Evolutionary conservation across 257 asterid genomes (phyloP).

Genomic region (Solanum sitiens): DNA sequence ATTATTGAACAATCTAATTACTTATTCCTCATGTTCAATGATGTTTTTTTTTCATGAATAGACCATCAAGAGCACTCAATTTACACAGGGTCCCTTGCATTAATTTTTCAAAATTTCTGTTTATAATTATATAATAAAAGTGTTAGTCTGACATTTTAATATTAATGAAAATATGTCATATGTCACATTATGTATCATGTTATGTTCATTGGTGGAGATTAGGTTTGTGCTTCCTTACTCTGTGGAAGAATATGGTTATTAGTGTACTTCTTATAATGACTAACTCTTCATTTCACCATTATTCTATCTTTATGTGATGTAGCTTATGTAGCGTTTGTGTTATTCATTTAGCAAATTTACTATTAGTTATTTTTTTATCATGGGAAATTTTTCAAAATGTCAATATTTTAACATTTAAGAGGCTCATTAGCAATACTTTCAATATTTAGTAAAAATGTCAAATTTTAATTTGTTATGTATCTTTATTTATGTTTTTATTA

Average conservation of each 20-base stretch:
- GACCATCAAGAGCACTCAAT: neutral
- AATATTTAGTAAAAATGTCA: too few relatives aligned
- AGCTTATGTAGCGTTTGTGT: neutral
- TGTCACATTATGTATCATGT: too few relatives aligned
- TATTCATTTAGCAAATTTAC: neutral
- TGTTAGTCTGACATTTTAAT: too few relatives aligned
- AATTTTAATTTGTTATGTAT: too few relatives aligned
- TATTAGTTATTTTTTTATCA: too few relatives aligned
- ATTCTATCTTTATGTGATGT: neutral
- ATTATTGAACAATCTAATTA: neutral
- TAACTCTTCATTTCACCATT: neutral
- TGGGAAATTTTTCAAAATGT: too few relatives aligned
- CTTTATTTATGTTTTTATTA: too few relatives aligned
- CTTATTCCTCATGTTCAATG: neutral
- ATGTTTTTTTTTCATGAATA: neutral
- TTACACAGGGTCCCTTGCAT: neutral
- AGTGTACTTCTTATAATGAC: neutral
- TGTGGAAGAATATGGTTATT: neutral
- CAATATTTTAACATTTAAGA: too few relatives aligned
- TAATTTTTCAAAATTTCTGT: neutral
- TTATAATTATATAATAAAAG: neutral
- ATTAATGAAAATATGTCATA: too few relatives aligned
- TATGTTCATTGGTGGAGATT: too few relatives aligned
- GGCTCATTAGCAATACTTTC: too few relatives aligned
- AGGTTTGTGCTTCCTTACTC: neutral